phyloP scores from a whole-genome alignment of 2,329 filamentous ascomycete genomes.

The Nothopassalora personata region DNA sequence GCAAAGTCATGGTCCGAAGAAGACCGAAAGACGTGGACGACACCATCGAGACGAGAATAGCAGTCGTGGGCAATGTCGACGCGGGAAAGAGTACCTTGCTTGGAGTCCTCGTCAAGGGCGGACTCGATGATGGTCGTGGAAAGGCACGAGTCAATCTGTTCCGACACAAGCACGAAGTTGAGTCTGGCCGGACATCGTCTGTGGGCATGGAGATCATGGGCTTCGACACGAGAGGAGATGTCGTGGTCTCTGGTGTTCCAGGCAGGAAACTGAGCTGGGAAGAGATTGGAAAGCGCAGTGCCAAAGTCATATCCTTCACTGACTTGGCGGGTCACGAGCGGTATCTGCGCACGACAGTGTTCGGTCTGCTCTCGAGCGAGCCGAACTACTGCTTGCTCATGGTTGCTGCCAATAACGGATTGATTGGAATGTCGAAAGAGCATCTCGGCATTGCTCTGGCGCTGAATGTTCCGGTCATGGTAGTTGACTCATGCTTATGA shows the following conservation, averaged over 20 bases:
- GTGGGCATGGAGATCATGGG: slow-evolving; percentile 99
- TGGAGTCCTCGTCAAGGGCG: slow-evolving; percentile 90
- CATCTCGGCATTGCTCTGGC: slow-evolving; percentile 92
- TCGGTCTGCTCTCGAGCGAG: slow-evolving; percentile 87
- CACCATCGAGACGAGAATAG: slow-evolving; percentile 91
- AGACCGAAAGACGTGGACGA: slow-evolving; percentile 70
- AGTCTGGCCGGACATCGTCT: slow-evolving; percentile 89
- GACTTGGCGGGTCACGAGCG: slow-evolving; percentile 93
- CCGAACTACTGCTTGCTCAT: slow-evolving; percentile 97
- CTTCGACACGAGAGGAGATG: slow-evolving; percentile 79
- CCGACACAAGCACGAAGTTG: slow-evolving; percentile 95
- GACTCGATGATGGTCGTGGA: slow-evolving; percentile 88
- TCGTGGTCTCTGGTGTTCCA: slow-evolving; percentile 74
- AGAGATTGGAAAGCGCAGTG: slow-evolving; percentile 87
- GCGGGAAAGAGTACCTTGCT: slow-evolving; percentile 96
- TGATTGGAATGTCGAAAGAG: slow-evolving; percentile 93
- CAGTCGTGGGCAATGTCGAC: slow-evolving; percentile 95
- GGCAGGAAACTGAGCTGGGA: slow-evolving; percentile 92
- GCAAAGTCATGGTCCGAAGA: slow-evolving; percentile 81
- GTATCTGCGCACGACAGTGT: slow-evolving; percentile 92
- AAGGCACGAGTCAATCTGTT: slow-evolving; percentile 94
- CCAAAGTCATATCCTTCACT: slow-evolving; percentile 95
- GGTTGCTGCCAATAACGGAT: slow-evolving; percentile 95
- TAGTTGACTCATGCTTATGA: slow-evolving; percentile 53
- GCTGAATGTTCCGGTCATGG: slow-evolving; percentile 95